Conservation (phyloP, 352 stramenopile species). For the Globisporangium middletonii region DNA sequence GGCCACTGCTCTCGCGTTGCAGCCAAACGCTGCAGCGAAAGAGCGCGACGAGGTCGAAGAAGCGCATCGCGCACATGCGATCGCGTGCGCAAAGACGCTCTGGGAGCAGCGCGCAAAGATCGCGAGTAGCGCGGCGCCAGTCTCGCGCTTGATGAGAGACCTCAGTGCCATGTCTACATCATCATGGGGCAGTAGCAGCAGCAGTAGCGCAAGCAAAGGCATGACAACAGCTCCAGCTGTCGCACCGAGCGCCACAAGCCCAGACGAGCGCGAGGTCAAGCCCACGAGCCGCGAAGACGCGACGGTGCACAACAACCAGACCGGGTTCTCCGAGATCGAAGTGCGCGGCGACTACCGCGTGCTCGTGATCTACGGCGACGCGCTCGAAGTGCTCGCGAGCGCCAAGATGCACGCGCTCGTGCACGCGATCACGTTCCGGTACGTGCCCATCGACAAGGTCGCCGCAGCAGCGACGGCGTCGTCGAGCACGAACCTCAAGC, state of each 20-base stretch:
- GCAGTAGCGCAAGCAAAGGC: conserved; percentile 7
- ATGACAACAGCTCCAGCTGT: neutral
- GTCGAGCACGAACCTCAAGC: conserved; percentile 41
- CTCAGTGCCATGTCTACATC: neutral
- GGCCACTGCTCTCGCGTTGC: conserved; percentile 21
- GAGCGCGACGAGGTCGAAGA: conserved; percentile 42
- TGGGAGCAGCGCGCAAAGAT: conserved; percentile 28
- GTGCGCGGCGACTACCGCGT: conserved; percentile 63
- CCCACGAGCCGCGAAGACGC: conserved; percentile 44
- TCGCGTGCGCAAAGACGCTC: conserved; percentile 31
- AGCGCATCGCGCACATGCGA: conserved; percentile 35
- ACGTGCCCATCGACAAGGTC: conserved; percentile 41
- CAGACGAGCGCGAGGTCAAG: conserved; percentile 29
- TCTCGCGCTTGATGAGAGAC: conserved; percentile 1
- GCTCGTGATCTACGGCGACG: conserved; percentile 62
- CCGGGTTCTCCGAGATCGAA: conserved; percentile 67
- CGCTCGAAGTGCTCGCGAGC: conserved; percentile 53
- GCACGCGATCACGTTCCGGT: conserved; percentile 65
- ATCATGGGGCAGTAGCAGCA: conserved; percentile 9
- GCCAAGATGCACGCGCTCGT: conserved; percentile 44
- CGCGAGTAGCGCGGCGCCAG: neutral
- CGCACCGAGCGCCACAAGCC: neutral
- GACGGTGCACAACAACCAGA: conserved; percentile 40
- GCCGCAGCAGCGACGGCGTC: conserved; percentile 22
- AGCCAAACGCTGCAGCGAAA: conserved; percentile 27